Evolutionary conservation across 768 basidiomycete species (phyloP).

Genomic region (Podaxis sp.): DNA sequence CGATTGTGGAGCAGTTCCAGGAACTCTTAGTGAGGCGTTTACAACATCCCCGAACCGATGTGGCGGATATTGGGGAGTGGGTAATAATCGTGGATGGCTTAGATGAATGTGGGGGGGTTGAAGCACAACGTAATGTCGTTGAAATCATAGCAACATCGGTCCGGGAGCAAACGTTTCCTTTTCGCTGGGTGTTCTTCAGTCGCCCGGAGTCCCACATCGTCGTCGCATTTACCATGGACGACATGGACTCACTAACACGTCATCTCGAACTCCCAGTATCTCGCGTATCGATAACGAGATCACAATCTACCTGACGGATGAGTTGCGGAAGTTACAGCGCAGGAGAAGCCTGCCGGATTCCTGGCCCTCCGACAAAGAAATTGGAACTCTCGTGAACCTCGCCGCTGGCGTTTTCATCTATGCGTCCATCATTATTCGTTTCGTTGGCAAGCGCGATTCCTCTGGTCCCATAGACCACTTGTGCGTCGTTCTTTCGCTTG

Average conservation of each 20-base stretch:
- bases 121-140: background rate
- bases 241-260: background rate
- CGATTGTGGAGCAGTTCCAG: background rate
- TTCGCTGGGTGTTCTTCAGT: constrained; percentile 9
- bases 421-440: constrained; percentile 8
- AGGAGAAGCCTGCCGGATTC: background rate
- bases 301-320: background rate
- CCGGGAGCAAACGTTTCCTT: background rate
- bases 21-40: background rate
- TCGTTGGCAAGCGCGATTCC: background rate
- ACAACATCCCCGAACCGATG: background rate
- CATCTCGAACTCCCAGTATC: background rate
- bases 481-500: background rate
- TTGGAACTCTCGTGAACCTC: background rate
- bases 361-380: constrained; percentile 7
- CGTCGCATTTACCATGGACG: background rate
- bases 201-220: constrained; percentile 10
- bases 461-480: background rate
- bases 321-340: background rate
- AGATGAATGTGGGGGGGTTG: constrained; percentile 7
- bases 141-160: background rate
- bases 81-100: constrained; percentile 11
- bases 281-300: constrained; percentile 3
- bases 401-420: constrained; percentile 7
- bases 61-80: background rate